These are phyloP conservation scores for Saccharomycopsis fibuligera DNA, from an alignment of 805 yeast species.

Conservation along the genomic window DNA sequence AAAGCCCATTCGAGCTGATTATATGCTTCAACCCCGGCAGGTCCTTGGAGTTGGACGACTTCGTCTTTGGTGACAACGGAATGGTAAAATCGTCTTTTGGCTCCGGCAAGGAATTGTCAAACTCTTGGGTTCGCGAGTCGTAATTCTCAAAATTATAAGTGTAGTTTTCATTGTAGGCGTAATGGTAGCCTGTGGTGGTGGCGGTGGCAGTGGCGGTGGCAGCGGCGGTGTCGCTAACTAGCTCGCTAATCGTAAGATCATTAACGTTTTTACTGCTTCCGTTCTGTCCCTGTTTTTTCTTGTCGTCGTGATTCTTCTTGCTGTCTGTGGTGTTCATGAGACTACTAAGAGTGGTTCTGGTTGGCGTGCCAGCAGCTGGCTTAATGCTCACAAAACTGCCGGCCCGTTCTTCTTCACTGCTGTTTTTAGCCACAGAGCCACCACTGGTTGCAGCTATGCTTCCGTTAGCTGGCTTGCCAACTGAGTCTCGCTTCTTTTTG, in stretches of 20 bases:
- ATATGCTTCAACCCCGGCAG: slow-evolving; percentile 6
- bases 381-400: too few species aligned
- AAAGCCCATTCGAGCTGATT: slow-evolving; percentile 6
- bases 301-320: neutral
- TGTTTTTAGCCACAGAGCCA: neutral
- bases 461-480: neutral
- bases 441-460: too few species aligned
- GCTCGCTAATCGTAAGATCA: neutral
- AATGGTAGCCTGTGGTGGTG: neutral
- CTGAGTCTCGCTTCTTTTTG: neutral
- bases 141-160: slow-evolving; percentile 18
- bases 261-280: neutral
- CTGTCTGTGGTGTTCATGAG: neutral
- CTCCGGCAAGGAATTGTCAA: slow-evolving; percentile 7
- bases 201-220: neutral
- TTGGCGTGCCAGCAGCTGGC: neutral
- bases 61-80: slow-evolving; percentile 7
- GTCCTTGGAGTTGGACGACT: slow-evolving; percentile 11
- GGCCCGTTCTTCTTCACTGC: neutral
- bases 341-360: neutral
- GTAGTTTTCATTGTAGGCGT: slow-evolving; percentile 8
- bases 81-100: slow-evolving; percentile 6
- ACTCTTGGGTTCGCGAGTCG: slow-evolving; percentile 10
- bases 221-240: neutral
- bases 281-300: too few species aligned